Evolutionary conservation across 139 green algal species (phyloP).

Genomic region (Haematococcus lacustris): DNA sequence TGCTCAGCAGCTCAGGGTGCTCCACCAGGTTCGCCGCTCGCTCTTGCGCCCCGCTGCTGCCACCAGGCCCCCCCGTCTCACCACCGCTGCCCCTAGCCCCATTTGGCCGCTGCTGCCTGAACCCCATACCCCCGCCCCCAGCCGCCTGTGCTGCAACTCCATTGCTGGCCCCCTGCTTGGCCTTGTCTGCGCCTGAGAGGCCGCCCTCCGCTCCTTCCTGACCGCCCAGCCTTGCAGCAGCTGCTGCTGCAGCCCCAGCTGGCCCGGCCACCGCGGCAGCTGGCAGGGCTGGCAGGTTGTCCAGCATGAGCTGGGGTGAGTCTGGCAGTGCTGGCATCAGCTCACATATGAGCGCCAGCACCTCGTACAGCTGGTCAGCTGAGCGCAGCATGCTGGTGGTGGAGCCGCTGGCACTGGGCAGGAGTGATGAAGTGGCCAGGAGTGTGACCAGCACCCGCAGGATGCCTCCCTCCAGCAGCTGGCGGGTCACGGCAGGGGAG

Average conservation of each 20-base stretch:
- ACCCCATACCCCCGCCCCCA: no score
- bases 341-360: conserved; percentile 61
- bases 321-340: conserved; percentile 76
- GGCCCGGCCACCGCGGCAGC: conserved; percentile 7
- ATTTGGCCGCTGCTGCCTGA: no score
- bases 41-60: no score
- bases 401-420: conserved; percentile 23
- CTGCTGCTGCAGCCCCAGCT: not conserved
- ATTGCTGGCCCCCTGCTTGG: no score
- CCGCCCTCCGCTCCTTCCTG: no score
- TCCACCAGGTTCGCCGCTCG: conserved; percentile 38
- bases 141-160: no score
- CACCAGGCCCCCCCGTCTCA: conserved; percentile 1
- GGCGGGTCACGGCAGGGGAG: conserved; percentile 50
- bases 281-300: not conserved
- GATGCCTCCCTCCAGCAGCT: conserved; percentile 43
- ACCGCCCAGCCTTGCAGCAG: no score
- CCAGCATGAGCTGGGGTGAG: no score
- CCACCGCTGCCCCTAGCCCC: no score
- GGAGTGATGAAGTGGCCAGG: conserved; percentile 41
- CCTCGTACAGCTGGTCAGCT: conserved; percentile 71
- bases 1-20: conserved; percentile 48
- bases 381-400: conserved; percentile 52
- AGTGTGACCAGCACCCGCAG: conserved; percentile 29
- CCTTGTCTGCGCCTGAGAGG: no score